phyloP scores from a whole-genome alignment of 2,329 filamentous ascomycete species.

The Leptographium wingfieldii region DNA sequence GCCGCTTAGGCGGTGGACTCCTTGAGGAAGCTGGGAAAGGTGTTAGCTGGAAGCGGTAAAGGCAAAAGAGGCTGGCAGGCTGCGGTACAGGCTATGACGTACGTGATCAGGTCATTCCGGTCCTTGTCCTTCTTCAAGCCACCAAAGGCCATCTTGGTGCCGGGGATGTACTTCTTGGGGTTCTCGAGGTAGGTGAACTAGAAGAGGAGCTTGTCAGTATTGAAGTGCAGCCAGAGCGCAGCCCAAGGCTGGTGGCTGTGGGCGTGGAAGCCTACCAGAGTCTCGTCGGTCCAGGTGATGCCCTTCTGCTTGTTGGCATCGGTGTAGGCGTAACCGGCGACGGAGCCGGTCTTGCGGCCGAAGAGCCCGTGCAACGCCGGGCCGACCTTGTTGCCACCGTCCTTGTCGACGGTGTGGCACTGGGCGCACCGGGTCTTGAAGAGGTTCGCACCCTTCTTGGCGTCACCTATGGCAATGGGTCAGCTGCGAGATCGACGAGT shows the following conservation, averaged over 20 bases:
- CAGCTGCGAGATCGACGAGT: neutral
- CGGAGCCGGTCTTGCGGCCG: slow-evolving; percentile 85
- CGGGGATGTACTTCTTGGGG: slow-evolving; percentile 99
- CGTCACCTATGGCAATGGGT: slow-evolving; percentile 52
- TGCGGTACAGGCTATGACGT: slow-evolving; percentile 27
- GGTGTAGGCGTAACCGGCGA: slow-evolving; percentile 92
- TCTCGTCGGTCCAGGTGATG: slow-evolving; percentile 73
- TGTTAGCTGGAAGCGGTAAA: neutral
- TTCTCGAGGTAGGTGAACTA: slow-evolving; percentile 98
- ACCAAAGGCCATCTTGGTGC: slow-evolving; percentile 99
- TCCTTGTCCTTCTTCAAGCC: slow-evolving; percentile 99
- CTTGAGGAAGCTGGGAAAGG: slow-evolving; percentile 46
- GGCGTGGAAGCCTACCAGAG: slow-evolving; percentile 48
- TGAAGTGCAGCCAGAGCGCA: neutral
- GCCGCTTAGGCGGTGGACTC: slow-evolving; percentile 49
- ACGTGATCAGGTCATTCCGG: slow-evolving; percentile 97
- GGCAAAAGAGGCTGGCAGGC: neutral
- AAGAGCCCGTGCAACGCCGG: slow-evolving; percentile 96
- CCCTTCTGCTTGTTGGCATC: slow-evolving; percentile 99
- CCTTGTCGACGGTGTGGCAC: slow-evolving; percentile 91
- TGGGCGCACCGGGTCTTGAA: slow-evolving; percentile 99
- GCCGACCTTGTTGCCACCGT: slow-evolving; percentile 94
- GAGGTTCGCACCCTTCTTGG: slow-evolving; percentile 93
- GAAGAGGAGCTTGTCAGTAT: slow-evolving; percentile 3
- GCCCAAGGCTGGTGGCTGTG: no score